These are phyloP conservation scores for Mycena epipterygia DNA, from an alignment of 768 basidiomycete species.

Conservation along the genomic window DNA sequence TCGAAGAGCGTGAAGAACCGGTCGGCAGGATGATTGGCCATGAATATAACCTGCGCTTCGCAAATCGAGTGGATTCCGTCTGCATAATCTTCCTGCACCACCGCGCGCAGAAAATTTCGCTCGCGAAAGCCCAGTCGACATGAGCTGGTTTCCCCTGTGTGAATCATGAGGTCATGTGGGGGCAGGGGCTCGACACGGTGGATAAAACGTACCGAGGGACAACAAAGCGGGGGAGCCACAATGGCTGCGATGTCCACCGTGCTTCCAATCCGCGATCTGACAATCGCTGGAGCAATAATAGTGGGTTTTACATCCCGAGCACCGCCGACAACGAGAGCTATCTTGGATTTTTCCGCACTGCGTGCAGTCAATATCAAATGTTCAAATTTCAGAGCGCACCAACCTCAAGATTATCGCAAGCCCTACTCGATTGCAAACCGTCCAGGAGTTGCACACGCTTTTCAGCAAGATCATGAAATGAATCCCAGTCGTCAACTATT, in stretches of 20 bases:
- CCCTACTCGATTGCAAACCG: background rate
- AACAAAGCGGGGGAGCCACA: background rate
- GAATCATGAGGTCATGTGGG: background rate
- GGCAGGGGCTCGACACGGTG: background rate
- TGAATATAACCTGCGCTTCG: background rate
- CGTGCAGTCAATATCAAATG: background rate
- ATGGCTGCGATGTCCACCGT: background rate
- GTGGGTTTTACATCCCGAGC: background rate
- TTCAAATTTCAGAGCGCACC: background rate
- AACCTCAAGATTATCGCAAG: constrained; percentile 18
- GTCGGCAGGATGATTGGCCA: background rate
- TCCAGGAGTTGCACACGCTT: background rate
- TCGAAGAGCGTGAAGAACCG: background rate
- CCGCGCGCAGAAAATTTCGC: constrained; percentile 1
- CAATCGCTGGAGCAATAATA: constrained; percentile 2
- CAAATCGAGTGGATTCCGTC: background rate
- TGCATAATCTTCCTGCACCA: background rate
- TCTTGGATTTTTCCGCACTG: constrained; percentile 14
- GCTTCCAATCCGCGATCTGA: constrained; percentile 11
- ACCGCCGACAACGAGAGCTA: background rate
- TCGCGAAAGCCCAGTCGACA: background rate
- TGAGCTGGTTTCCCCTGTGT: background rate
- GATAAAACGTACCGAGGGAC: background rate
- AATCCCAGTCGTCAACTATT: background rate
- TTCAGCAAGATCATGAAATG: background rate